Evolutionary conservation across 1,139 yeast genomes (phyloP), one percentile per base, ranked within the genome.

Genomic region (Candida glucosophila): DNA sequence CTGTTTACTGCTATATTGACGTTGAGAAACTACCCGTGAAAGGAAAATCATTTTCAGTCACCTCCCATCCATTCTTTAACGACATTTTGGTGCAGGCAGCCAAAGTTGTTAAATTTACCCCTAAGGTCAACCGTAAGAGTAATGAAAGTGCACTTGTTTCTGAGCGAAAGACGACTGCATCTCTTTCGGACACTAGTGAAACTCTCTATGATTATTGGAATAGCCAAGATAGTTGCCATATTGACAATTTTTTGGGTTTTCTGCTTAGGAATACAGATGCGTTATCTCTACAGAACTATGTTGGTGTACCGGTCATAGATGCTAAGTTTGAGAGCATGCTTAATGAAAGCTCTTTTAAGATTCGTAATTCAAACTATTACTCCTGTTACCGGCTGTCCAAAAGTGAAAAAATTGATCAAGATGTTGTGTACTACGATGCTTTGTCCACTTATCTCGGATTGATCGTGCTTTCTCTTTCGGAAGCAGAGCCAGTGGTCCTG

Each of bases 401-500:
- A 8, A 39, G 49, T 7, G 36, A 46, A 20, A 39, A 50, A 21
- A 38, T 53, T 10, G 65, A 61, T 32, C 41, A 44, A 13, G 47
- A 51, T 17, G 41, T 54, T 22, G 28, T 44, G 12, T 38, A 56
- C 5, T 70, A 64, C 37, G 58, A 58, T 0, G 55, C 57, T 50
- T 43, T 64, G 33, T 52, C 62, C 15, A 39, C 62, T 22, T 61
- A 42, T 29, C 27, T 62, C 22, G 71, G 71, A 3, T 38, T 64
- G 15, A 34, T 64, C 20, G 45, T 49, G 1, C 52, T 64, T 6
- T 43, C 59, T 3, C 39, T 64, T 18, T 49, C 63, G 30, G 71
- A 64, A 28, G 65, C 55, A 29, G 70, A 64, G 30, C 59, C 62
- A n/a, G 53, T 58, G 6, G 55, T 56, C 29, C 47, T 45, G 32